Conservation (phyloP, 768 basidiomycete species). For the Phlegmacium glaucopus region DNA sequence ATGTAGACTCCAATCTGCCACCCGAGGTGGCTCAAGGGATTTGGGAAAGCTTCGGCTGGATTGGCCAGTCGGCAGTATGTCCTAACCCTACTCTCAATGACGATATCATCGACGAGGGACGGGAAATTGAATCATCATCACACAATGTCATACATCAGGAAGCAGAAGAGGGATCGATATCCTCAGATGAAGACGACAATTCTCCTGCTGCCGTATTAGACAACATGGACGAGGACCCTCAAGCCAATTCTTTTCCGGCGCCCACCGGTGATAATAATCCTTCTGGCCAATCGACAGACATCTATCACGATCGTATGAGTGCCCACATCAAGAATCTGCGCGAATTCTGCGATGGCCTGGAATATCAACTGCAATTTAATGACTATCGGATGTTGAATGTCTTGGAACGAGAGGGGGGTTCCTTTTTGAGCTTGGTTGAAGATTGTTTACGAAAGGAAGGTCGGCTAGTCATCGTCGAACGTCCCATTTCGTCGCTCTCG, state of each 20-base stretch:
- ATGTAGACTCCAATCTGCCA: conserved; percentile 35
- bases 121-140: background rate
- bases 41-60: conserved; percentile 29
- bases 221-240: background rate
- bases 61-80: background rate
- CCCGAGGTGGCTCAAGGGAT: conserved; percentile 34
- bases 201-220: background rate
- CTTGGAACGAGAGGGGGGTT: conserved; percentile 38
- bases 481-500: background rate
- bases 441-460: conserved; percentile 41
- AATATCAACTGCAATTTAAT: conserved; percentile 44
- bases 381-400: conserved; percentile 40
- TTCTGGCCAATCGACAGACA: conserved; percentile 12
- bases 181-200: background rate
- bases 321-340: conserved; percentile 39
- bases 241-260: conserved; percentile 5
- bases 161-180: conserved; percentile 3
- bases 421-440: conserved; percentile 36
- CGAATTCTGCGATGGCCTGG: conserved; percentile 43
- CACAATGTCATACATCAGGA: conserved; percentile 4
- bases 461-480: conserved; percentile 16
- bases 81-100: background rate
- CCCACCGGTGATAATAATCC: conserved; percentile 5
- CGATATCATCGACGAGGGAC: background rate
- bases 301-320: conserved; percentile 36